Conservation (phyloP, 1,139 yeast genomes). For the Casaregolazyma suthepensis region DNA sequence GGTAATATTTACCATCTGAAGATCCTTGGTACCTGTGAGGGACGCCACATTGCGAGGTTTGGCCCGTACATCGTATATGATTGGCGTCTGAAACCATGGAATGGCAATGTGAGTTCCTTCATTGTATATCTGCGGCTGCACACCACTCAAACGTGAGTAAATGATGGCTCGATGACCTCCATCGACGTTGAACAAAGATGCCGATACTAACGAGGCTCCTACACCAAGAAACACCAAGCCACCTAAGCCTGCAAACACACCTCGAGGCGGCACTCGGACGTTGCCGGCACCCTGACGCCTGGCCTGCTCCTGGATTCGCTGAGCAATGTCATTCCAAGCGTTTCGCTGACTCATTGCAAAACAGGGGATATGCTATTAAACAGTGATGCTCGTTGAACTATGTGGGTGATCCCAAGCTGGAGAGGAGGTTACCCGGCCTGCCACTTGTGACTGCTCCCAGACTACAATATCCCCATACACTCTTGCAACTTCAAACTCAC, state of each 20-base stretch:
- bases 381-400: neutral
- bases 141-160: slow-evolving; percentile 83
- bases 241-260: slow-evolving; percentile 59
- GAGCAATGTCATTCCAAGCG: slow-evolving; percentile 58
- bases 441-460: slow-evolving; percentile 6
- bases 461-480: slow-evolving; percentile 4
- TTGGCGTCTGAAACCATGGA: slow-evolving; percentile 95
- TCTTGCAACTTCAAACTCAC: neutral
- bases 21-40: slow-evolving; percentile 94
- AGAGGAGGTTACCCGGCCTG: neutral
- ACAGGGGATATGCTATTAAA: neutral
- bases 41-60: slow-evolving; percentile 97
- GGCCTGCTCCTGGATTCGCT: slow-evolving; percentile 59
- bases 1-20: slow-evolving; percentile 98
- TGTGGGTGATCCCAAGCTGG: neutral
- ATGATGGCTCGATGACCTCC: slow-evolving; percentile 99
- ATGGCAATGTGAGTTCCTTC: slow-evolving; percentile 95
- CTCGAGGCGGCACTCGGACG: slow-evolving; percentile 39
- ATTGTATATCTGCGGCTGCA: slow-evolving; percentile 73
- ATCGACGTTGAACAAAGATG: slow-evolving; percentile 87
- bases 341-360: slow-evolving; percentile 20
- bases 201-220: slow-evolving; percentile 58
- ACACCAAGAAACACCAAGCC: slow-evolving; percentile 73
- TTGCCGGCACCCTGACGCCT: slow-evolving; percentile 38
- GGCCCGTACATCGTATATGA: slow-evolving; percentile 91